Evolutionary conservation across 2,329 filamentous ascomycete genomes (phyloP).

Genomic region (Sclerotinia borealis): DNA sequence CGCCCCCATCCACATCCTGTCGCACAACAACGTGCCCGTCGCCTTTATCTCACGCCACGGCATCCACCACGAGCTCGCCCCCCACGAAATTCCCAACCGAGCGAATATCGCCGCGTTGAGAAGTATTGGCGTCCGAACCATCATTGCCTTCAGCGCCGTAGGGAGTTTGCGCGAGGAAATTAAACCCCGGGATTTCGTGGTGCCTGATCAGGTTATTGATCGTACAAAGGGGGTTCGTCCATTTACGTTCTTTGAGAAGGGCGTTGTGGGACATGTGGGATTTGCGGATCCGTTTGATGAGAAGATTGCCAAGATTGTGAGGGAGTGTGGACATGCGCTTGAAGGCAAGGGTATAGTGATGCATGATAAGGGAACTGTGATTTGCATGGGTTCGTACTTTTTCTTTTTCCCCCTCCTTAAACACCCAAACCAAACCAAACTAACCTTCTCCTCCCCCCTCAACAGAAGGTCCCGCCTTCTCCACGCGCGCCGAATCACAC

Average conservation of each 20-base stretch:
- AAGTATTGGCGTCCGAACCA: conserved; percentile 77
- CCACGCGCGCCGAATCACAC: conserved; percentile 88
- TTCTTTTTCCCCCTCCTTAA: background rate
- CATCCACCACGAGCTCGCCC: conserved; percentile 78
- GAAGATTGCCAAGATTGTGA: conserved; percentile 68
- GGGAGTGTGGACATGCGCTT: conserved; percentile 66
- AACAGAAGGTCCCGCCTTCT: conserved; percentile 90
- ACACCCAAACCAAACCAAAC: background rate
- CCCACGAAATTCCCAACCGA: conserved; percentile 88
- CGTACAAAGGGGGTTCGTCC: conserved; percentile 86
- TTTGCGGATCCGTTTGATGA: conserved; percentile 95
- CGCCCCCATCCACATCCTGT: conserved; percentile 74
- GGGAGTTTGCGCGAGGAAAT: conserved; percentile 89
- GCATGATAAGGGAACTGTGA: conserved; percentile 76
- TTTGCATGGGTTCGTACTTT: conserved; percentile 74
- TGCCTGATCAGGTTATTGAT: conserved; percentile 95
- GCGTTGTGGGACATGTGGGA: conserved; percentile 87
- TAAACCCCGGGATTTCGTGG: conserved; percentile 91
- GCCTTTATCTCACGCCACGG: conserved; percentile 96
- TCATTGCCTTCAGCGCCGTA: conserved; percentile 94
- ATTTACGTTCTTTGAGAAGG: conserved; percentile 92
- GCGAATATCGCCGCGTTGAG: conserved; percentile 98
- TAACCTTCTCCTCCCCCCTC: conserved; percentile 1
- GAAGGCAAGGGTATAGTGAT: conserved; percentile 78
- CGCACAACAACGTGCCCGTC: conserved; percentile 74